These are phyloP conservation scores for Chaetomium cochliodes DNA, from an alignment of 495 filamentous ascomycete genomes.

Conservation along the genomic window DNA sequence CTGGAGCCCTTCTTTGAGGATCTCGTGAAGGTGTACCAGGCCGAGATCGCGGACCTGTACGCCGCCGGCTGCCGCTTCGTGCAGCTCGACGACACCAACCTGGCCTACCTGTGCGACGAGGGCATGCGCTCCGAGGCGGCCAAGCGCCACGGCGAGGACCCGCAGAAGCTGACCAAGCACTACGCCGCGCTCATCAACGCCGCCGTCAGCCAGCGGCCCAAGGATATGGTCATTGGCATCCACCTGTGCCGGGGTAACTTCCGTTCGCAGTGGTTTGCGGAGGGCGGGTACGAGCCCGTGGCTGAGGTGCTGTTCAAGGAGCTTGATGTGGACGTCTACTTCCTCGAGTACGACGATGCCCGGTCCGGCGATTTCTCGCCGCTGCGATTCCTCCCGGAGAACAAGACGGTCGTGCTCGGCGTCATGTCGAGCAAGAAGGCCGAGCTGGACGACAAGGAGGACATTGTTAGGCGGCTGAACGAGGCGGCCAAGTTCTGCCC, in stretches of 20 bases:
- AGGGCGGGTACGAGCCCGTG: conserved; percentile 67
- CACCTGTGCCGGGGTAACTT: conserved; percentile 66
- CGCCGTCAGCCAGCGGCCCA: conserved; percentile 54
- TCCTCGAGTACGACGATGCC: conserved; percentile 67
- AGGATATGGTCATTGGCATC: conserved; percentile 63
- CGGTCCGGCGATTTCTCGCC: conserved; percentile 66
- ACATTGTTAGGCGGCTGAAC: conserved; percentile 56
- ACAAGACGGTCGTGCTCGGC: conserved; percentile 65
- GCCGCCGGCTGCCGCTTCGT: conserved; percentile 61
- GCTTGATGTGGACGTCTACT: conserved; percentile 65
- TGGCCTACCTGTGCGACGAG: conserved; percentile 66
- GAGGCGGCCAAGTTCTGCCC: conserved; percentile 62
- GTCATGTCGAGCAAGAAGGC: conserved; percentile 66
- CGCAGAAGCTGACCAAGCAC: conserved; percentile 55
- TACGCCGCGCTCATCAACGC: conserved; percentile 65
- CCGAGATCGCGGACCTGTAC: conserved; percentile 60
- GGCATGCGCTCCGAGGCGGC: conserved; percentile 62
- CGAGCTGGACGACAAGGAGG: conserved; percentile 60
- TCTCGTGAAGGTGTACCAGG: conserved; percentile 59
- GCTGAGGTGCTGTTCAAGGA: conserved; percentile 63
- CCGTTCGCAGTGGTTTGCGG: conserved; percentile 59
- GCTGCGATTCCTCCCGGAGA: conserved; percentile 58
- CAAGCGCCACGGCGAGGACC: conserved; percentile 55
- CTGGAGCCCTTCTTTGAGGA: conserved; percentile 62
- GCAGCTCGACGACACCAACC: conserved; percentile 65